Base-by-base conservation (phyloP, 352 stramenopile genomes). In the Globisporangium okanoganense region DNA sequence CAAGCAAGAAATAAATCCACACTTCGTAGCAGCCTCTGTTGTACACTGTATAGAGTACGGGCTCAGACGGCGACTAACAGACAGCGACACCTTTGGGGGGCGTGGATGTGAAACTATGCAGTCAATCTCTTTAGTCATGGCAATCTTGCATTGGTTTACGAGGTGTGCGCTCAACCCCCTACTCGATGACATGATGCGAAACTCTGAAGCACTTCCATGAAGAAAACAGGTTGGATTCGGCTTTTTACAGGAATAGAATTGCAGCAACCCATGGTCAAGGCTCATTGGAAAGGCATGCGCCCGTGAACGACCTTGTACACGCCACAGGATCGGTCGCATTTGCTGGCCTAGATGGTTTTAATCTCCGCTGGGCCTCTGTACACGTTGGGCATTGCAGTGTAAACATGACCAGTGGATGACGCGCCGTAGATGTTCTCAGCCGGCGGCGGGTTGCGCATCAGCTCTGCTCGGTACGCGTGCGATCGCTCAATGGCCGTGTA, bases 401-500 rank as follows among this genome's bases (percentile, higher is more conserved):
- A 92, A 10, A 88, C 74, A 16, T 77, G 73, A 40, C 75, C 72
- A 18, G 45, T 71, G n/a, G 74, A 63, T 31, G 69, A 77, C 16
- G 49, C 64, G 44, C 75, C 75, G 58, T 92, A 92, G 33, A 92
- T 74, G 59, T 92, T 92, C 68, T 92, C 84, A 2, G 80, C 75
- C 3, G 79, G 80, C 7, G 82, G 84, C 0, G 84, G 84, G 69
- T 91, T 94, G 64, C 84, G 81, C 82, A 90, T 92, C 20, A 94
- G 77, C 69, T 94, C 84, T 2, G 84, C 84, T 29, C 84, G 79
- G 62, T 91, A 94, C 9, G 84, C 78, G 56, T 92, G 69, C 45
- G 84, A 90, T 41, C 82, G 71, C 56, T 92, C 78, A 35, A 94
- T 82, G 3, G 82, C 84, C 49, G 86, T 73, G 63, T 91, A 94